These are phyloP conservation scores for Podila epicladia DNA, from an alignment of 192 early-diverging fungal species.

Conservation along the genomic window DNA sequence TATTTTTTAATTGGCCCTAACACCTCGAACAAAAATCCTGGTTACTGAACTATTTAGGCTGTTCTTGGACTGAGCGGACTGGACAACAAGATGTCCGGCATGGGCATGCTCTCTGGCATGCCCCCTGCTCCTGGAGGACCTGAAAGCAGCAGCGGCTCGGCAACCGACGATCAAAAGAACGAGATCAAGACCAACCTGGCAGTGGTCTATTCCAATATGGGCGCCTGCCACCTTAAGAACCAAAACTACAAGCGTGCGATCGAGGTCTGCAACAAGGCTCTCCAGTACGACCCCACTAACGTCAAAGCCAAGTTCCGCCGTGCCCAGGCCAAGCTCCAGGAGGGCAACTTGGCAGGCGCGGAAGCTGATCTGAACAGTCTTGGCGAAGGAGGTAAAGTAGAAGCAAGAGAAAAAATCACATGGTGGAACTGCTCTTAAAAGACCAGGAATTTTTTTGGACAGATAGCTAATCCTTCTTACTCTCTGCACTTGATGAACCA, in stretches of 20 bases:
- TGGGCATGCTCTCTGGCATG: conserved; percentile 37
- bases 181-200: conserved; percentile 47
- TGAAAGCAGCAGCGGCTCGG: neutral
- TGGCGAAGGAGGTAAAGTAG: conserved; percentile 34
- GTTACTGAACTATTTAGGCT: conserved; percentile 26
- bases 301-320: conserved; percentile 56
- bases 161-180: conserved; percentile 20
- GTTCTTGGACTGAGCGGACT: conserved; percentile 48
- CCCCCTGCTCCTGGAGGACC: too few relatives aligned
- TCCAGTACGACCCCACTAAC: conserved; percentile 51
- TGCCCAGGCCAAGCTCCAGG: conserved; percentile 52
- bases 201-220: conserved; percentile 43
- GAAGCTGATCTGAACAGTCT: conserved; percentile 47
- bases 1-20: too few relatives aligned
- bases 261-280: conserved; percentile 43
- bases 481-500: too few relatives aligned
- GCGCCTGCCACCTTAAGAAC: conserved; percentile 51
- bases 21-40: neutral
- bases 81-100: conserved; percentile 52
- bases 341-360: conserved; percentile 52
- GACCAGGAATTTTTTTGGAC: too few relatives aligned
- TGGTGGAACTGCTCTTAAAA: too few relatives aligned
- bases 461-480: too few relatives aligned
- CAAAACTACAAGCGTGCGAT: conserved; percentile 47
- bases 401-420: neutral